Evolutionary conservation across 805 yeast genomes (phyloP).

Genomic region (Pichia thaimueangensis): DNA sequence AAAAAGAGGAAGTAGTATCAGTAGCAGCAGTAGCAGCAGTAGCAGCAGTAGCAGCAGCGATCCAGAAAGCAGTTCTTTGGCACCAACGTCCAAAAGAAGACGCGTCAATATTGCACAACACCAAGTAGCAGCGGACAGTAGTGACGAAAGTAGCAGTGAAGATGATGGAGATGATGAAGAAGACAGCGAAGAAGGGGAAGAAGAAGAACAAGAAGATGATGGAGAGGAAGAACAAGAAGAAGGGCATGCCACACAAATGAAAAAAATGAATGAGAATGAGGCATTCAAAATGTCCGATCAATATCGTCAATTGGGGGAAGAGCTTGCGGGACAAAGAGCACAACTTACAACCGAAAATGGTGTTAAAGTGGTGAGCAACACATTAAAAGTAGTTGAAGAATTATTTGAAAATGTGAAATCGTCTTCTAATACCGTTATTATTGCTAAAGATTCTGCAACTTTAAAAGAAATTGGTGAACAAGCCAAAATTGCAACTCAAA

Average conservation of each 20-base stretch:
- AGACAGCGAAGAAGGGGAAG: neutral
- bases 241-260: slow-evolving; percentile 7
- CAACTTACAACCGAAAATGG: slow-evolving; percentile 57
- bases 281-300: slow-evolving; percentile 21
- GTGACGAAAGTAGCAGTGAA: neutral
- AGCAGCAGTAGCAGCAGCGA: neutral
- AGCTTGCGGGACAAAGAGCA: slow-evolving; percentile 33
- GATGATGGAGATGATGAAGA: neutral
- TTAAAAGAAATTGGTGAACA: slow-evolving; percentile 53
- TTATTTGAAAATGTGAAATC: slow-evolving; percentile 39
- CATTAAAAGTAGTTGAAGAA: slow-evolving; percentile 40
- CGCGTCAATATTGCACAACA: neutral
- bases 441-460: slow-evolving; percentile 62
- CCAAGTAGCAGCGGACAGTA: neutral
- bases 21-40: no score
- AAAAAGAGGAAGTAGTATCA: no score
- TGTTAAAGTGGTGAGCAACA: slow-evolving; percentile 38
- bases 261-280: slow-evolving; percentile 13
- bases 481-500: slow-evolving; percentile 58
- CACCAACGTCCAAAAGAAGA: neutral
- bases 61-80: neutral
- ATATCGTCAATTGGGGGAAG: slow-evolving; percentile 22
- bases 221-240: slow-evolving; percentile 5
- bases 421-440: slow-evolving; percentile 31
- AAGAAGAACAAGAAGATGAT: slow-evolving; percentile 1